Base-by-base conservation (phyloP, 179 eudicot genomes). In the Silene vulgaris region DNA sequence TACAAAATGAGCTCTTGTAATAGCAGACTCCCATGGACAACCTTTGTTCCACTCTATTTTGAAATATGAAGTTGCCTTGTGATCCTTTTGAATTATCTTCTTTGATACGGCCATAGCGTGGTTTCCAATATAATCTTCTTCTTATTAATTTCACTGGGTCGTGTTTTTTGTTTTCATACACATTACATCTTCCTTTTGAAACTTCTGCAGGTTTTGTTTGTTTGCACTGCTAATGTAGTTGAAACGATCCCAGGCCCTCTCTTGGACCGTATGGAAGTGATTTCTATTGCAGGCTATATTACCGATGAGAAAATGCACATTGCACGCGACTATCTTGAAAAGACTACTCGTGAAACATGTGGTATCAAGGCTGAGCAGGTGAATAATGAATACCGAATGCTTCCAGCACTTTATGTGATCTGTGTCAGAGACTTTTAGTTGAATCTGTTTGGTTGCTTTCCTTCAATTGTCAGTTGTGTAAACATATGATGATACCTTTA, bases 291-390 rank as follows among this genome's bases (percentile, higher is more conserved):
- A 69, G 99, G 99, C 45, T 96, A 96, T 75, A 96, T 93, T 65
- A 87, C 99, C 72, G 98, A 96, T 82, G 99, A 96, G 89, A 96
- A 96, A 85, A 87, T 93, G 93, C 97, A 90, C 81, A 96, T 93
- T 82, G 99, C 99, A 35, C 86, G 96, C 74, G 97, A 96, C 78
- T 96, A 93, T 84, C 83, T 96, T 86, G 99, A 96, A 85, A 96
- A 96, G 82, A 70, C 85, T 52, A 93, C 99, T 61, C 97, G 97
- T 76, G 97, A 89, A 83, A 82, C 91, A 72, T 96, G 96, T 80
- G 99, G 99, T 69, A 89, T 96, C 82, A 89, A 84, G 86, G 92
- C 91, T 52, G 97, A 90, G 76, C 97, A 93, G 95, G 99, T 90
- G 82, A 57, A 9, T 59, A 57, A 32, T 59, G 29, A 57, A 56